Evolutionary conservation across 2,329 filamentous ascomycete species (phyloP).

Genomic region (Cladosporium austrohemisphaericum): DNA sequence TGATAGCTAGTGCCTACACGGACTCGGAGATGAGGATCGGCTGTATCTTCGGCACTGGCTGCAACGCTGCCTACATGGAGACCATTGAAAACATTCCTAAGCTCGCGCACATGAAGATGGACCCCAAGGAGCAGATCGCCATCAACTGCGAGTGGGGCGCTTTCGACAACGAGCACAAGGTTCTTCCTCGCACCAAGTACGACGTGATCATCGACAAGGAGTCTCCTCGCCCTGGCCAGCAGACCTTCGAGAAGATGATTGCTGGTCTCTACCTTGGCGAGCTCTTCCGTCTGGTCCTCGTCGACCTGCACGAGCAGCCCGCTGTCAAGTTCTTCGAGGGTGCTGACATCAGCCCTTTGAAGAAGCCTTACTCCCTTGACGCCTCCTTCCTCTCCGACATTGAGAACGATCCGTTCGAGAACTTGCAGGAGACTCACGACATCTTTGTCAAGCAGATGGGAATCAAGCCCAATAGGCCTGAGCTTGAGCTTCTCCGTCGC

Average conservation of each 20-base stretch:
- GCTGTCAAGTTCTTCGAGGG: slow-evolving; percentile 69
- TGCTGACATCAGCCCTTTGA: slow-evolving; percentile 75
- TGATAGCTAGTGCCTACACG: slow-evolving; percentile 97
- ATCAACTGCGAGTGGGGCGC: slow-evolving; percentile 99
- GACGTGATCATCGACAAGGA: slow-evolving; percentile 43
- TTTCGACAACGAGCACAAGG: slow-evolving; percentile 88
- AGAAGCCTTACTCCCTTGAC: slow-evolving; percentile 85
- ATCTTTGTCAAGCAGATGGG: slow-evolving; percentile 73
- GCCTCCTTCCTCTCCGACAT: slow-evolving; percentile 89
- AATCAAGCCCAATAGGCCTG: slow-evolving; percentile 66
- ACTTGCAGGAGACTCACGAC: slow-evolving; percentile 82
- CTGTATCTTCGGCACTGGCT: slow-evolving; percentile 97
- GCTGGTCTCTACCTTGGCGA: slow-evolving; percentile 46
- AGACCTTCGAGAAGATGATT: slow-evolving; percentile 46
- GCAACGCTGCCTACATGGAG: slow-evolving; percentile 98
- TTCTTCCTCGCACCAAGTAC: slow-evolving; percentile 76
- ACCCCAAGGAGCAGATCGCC: slow-evolving; percentile 66
- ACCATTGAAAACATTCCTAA: slow-evolving; percentile 87
- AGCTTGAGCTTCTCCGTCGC: slow-evolving; percentile 84
- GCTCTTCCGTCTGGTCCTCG: slow-evolving; percentile 43
- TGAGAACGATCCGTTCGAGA: slow-evolving; percentile 93
- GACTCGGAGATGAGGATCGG: slow-evolving; percentile 89
- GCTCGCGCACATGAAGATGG: slow-evolving; percentile 84
- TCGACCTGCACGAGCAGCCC: slow-evolving; percentile 57
- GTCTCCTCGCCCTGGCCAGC: slow-evolving; percentile 44